Evolutionary conservation across 1,284 basidiomycete genomes (phyloP), one percentile per base, ranked within the genome.

Genomic region (Volvariella surrecta): DNA sequence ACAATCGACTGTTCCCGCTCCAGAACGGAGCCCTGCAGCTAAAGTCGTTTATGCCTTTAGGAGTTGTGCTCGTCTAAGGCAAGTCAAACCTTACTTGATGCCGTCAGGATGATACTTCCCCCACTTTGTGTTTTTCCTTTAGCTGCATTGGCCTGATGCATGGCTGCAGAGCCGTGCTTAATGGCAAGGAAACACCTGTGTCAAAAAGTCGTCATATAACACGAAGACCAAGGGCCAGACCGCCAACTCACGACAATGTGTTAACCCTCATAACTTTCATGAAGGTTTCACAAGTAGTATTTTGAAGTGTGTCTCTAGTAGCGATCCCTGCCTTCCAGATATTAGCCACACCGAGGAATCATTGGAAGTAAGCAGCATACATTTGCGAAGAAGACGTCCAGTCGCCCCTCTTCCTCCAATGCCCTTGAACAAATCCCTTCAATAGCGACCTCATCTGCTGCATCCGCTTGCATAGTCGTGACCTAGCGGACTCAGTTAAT

Each of bases 341-440:
- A n/a, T 30, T 21, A 20, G 19, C n/a, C 4, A 18, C 3, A 15
- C 13, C 30, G n/a, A 16, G 32, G 6, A 22, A 21, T 45, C 21
- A 31, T 30, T 39, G 44, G 38, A 24, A n/a, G 39, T 45, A 43
- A 35, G 40, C 28, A 22, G 52, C 17, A 53, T 76, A 89, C 91
- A 57, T 97, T 96, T 31, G 93, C 93, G 58, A 92, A 96, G 71
- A 94, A 96, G 51, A 95, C 82, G 54, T 97, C 94, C 13, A 96
- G 70, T 39, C 79, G 74, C 2, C 90, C 90, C 55, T 92, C 82
- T 50, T 96, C 91, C 32, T 74, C 59, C 13, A 93, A 53, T 1
- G 85, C 87, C 48, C 71, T 79, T 47, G 84, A 66, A 61, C 91
- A 89, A 1, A 93, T 58, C 2, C 61, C 64, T 22, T 73, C 68